These are phyloP conservation scores for Pestalotiopsis sp. DNA, from an alignment of 2,329 filamentous ascomycete species.

Conservation along the genomic window DNA sequence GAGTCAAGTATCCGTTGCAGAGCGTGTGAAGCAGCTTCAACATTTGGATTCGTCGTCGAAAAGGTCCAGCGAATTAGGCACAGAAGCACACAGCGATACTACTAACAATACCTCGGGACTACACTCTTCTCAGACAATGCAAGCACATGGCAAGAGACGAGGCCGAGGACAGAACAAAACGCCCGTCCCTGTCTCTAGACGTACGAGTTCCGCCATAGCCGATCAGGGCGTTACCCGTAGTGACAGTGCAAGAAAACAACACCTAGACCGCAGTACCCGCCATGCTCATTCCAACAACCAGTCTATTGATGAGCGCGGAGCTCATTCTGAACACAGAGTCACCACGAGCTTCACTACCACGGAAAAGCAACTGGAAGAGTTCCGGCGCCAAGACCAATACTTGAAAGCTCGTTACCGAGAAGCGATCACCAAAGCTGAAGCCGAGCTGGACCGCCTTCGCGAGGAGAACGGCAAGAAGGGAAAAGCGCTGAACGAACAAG, in stretches of 20 bases:
- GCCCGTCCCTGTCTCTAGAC: neutral
- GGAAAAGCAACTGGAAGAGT: neutral
- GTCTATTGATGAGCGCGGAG: neutral
- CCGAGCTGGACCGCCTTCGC: conserved; percentile 12
- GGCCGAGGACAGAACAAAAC: neutral
- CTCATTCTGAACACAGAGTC: neutral
- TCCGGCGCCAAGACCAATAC: neutral
- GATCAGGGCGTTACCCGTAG: neutral
- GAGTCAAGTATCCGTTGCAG: neutral
- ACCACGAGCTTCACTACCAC: neutral
- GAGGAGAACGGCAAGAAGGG: neutral
- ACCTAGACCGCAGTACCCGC: neutral
- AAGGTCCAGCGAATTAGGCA: neutral
- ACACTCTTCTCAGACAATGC: neutral
- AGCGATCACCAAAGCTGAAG: conserved; percentile 13
- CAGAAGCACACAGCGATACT: neutral
- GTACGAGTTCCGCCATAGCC: neutral
- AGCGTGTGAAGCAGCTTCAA: conserved; percentile 1
- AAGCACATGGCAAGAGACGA: neutral
- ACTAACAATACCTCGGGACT: neutral
- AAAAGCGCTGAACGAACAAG: neutral
- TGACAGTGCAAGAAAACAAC: neutral
- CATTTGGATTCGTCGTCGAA: neutral
- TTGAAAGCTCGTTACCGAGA: conserved; percentile 11
- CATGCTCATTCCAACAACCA: neutral